Base-by-base conservation (phyloP, 345 rosid genomes). In the Toxicodendron radicans region DNA sequence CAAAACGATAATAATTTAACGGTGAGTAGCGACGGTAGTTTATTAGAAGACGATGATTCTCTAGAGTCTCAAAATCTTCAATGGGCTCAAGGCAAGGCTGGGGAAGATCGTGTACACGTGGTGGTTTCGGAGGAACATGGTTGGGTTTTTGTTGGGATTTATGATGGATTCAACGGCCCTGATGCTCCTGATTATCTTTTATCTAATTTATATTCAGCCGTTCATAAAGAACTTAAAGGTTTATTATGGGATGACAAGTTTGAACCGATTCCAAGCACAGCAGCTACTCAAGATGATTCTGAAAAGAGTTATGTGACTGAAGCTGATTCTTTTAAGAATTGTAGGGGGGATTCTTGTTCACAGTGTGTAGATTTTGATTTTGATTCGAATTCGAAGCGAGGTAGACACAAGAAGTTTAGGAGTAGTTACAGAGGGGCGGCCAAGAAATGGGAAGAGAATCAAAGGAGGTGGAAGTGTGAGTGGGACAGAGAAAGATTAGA, bases 1-100 rank as follows among this genome's bases (percentile, higher is more conserved):
- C 66, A 61, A 27, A 64, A 53, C 67, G 69, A 59, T 48, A 66
- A n/a, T 58, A 77, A 71, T 41, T 35, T n/a, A 78, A 64, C 52
- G 82, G 93, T 92, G 68, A 87, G 94, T 71, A 86, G 89, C 51
- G 98, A 94, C 67, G 94, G 92, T 5, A 88, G 94, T 79, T 78
- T 90, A 49, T 60, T 71, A 27, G 94, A 89, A 10, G 95, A 89
- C 75, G 93, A 90, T 58, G 95, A 84, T 63, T 84, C 89, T 16
- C 80, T 83, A 60, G 91, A 90, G 70, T 79, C 87, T 59, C 97
- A 95, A 78, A 92, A 87, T 79, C 91, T 95, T 66, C 98, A 95
- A 75, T 95, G 98, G 99, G 99, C 99, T 33, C 98, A 93, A 46
- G 99, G 99, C 14, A 93, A 90, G 82, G 99, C 99, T 1, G 99